Conservation (phyloP, 495 filamentous ascomycete species). For the Penicillium verhagenii region DNA sequence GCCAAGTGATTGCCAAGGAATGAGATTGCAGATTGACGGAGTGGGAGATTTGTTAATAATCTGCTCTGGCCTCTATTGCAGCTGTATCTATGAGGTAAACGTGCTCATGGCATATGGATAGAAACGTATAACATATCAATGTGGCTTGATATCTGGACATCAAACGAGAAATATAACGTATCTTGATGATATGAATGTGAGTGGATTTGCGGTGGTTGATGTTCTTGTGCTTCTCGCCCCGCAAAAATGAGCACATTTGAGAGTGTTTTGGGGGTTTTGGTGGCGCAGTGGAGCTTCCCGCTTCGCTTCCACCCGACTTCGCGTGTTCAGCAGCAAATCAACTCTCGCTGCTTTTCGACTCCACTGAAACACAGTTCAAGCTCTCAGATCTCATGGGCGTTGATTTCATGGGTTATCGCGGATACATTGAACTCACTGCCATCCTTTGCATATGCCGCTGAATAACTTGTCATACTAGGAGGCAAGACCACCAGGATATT, state of each 20-base stretch:
- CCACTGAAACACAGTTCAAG: neutral
- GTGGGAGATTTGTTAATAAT: neutral
- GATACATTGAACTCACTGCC: neutral
- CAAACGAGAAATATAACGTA: too few relatives aligned
- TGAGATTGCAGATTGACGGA: neutral
- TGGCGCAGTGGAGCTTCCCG: constrained; percentile 6
- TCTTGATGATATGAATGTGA: neutral
- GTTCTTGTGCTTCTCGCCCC: neutral
- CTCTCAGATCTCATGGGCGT: neutral
- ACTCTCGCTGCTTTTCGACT: neutral
- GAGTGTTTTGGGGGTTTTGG: constrained; percentile 8
- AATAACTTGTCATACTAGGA: neutral
- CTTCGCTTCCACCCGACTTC: constrained; percentile 1
- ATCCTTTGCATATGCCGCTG: neutral
- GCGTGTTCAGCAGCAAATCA: neutral
- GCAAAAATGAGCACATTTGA: constrained; percentile 16
- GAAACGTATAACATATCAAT: too few relatives aligned
- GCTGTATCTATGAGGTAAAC: neutral
- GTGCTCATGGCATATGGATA: too few relatives aligned
- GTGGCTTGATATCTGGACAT: neutral
- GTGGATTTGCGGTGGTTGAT: neutral
- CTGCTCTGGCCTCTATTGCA: neutral
- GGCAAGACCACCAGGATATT: neutral
- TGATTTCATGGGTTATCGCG: neutral
- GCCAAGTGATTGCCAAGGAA: neutral